phyloP scores from a whole-genome alignment of 139 green algal species.

The Chara braunii region DNA sequence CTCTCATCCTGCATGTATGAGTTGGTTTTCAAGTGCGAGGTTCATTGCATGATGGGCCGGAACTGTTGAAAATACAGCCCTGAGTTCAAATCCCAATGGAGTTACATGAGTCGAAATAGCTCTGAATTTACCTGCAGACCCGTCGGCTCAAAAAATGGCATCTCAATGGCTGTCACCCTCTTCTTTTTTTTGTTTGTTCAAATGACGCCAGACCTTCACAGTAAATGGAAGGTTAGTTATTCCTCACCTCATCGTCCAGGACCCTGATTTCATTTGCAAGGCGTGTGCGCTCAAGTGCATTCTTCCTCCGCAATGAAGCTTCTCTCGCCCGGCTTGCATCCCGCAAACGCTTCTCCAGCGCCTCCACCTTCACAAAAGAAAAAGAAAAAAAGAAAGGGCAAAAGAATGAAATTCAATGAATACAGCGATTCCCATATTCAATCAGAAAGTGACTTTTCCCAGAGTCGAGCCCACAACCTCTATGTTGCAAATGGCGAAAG shows the following conservation, averaged over 20 bases:
- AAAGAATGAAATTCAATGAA: background rate
- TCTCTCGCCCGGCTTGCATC: conserved; percentile 23
- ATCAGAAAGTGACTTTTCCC: background rate
- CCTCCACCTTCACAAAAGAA: conserved; percentile 33
- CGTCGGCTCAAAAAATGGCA: background rate
- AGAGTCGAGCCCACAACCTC: too few species aligned
- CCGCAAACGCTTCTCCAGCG: conserved; percentile 22
- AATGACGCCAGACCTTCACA: too few species aligned
- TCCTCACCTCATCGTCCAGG: conserved; percentile 47
- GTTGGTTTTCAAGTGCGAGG: too few species aligned
- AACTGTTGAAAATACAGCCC: too few species aligned
- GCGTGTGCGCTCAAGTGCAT: conserved; percentile 17
- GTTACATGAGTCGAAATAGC: background rate
- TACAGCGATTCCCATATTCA: background rate
- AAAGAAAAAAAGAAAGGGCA: background rate
- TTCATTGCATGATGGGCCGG: too few species aligned
- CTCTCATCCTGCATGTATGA: too few species aligned
- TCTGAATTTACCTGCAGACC: background rate
- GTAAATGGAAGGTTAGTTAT: too few species aligned
- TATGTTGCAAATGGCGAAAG: too few species aligned
- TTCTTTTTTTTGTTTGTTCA: too few species aligned
- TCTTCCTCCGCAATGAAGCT: conserved; percentile 17
- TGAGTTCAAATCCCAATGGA: background rate
- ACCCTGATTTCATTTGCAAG: conserved; percentile 39
- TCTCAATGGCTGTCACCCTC: background rate